A percentile compares a stretch with the other conserved stretches of the same genome.
Conservation (phyloP, 2,329 filamentous ascomycete genomes). For the Elsinoe perseae region DNA sequence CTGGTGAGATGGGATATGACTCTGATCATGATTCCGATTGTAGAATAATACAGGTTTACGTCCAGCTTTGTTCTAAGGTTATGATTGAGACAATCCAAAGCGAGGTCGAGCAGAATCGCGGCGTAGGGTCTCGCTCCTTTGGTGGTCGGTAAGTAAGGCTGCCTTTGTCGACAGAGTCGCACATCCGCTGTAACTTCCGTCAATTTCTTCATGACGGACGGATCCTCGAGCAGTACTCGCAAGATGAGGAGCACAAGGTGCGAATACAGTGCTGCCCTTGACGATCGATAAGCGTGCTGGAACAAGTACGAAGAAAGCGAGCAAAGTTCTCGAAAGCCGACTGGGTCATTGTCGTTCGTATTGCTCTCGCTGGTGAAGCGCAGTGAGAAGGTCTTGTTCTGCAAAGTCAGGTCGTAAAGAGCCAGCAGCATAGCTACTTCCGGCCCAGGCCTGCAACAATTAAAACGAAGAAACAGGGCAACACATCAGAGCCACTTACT, state of each 20-base stretch:
- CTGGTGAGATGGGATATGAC: slow-evolving; percentile 77
- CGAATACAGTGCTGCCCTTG: slow-evolving; percentile 70
- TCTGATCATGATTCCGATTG: slow-evolving; percentile 68
- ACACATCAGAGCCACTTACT: slow-evolving; percentile 62
- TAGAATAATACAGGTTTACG: slow-evolving; percentile 62
- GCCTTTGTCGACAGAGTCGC: slow-evolving; percentile 79
- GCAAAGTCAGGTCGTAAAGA: slow-evolving; percentile 86
- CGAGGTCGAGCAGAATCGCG: slow-evolving; percentile 71
- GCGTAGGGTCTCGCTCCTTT: slow-evolving; percentile 65
- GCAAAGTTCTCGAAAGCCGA: slow-evolving; percentile 69
- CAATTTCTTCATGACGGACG: slow-evolving; percentile 69
- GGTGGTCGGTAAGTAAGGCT: slow-evolving; percentile 72
- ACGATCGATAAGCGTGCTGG: slow-evolving; percentile 82
- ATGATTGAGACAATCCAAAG: slow-evolving; percentile 88
- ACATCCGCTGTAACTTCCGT: slow-evolving; percentile 71
- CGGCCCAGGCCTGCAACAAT: slow-evolving; percentile 57
- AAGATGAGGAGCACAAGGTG: slow-evolving; percentile 79
- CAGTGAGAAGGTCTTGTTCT: slow-evolving; percentile 91
- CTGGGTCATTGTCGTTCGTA: slow-evolving; percentile 29
- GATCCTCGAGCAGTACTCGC: slow-evolving; percentile 80
- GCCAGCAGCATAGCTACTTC: slow-evolving; percentile 75
- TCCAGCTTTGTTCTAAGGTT: slow-evolving; percentile 83
- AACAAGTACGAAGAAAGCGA: slow-evolving; percentile 88
- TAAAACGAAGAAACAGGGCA: slow-evolving; percentile 14
- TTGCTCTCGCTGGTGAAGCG: slow-evolving; percentile 56